Evolutionary conservation across 2,329 filamentous ascomycete genomes (phyloP).

Genomic region (Rhytidhysteron rufulum): DNA sequence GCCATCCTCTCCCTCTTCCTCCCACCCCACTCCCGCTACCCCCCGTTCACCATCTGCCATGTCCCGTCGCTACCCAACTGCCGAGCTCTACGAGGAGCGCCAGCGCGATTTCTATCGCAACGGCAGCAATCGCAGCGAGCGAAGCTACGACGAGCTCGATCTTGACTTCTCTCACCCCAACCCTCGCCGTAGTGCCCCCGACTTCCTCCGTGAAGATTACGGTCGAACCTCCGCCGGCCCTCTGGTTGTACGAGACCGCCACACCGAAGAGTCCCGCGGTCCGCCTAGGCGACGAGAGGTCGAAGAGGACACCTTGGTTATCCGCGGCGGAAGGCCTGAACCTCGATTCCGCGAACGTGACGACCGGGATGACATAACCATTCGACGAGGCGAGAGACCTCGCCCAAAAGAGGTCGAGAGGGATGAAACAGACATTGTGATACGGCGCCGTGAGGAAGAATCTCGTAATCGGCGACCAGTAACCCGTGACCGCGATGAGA

Average conservation of each 20-base stretch:
- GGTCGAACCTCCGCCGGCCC: slow-evolving; percentile 42
- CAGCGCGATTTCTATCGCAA: slow-evolving; percentile 48
- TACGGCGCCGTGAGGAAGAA: slow-evolving; percentile 10
- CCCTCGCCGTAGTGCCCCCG: slow-evolving; percentile 42
- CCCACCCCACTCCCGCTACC: slow-evolving; percentile 1
- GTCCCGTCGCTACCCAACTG: slow-evolving; percentile 41
- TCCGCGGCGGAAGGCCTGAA: slow-evolving; percentile 25
- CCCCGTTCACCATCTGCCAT: neutral
- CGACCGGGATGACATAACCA: slow-evolving; percentile 37
- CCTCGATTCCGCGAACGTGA: slow-evolving; percentile 24
- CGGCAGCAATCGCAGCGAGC: slow-evolving; percentile 31
- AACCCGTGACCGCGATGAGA: slow-evolving; percentile 35
- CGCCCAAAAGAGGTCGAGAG: slow-evolving; percentile 28
- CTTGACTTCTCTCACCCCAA: slow-evolving; percentile 41
- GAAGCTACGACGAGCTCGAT: slow-evolving; percentile 50
- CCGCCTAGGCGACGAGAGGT: slow-evolving; percentile 33
- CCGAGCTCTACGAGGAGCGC: slow-evolving; percentile 47
- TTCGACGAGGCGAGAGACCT: slow-evolving; percentile 31
- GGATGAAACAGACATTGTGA: slow-evolving; percentile 34
- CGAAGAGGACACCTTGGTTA: slow-evolving; percentile 38
- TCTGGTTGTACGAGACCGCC: slow-evolving; percentile 44
- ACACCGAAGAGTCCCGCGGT: slow-evolving; percentile 36
- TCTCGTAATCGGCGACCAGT: slow-evolving; percentile 28
- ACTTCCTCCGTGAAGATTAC: slow-evolving; percentile 50
- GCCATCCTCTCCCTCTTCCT: neutral